Conservation (phyloP, 371 early-diverging fungal genomes). For the Haplosporangium sp. region DNA sequence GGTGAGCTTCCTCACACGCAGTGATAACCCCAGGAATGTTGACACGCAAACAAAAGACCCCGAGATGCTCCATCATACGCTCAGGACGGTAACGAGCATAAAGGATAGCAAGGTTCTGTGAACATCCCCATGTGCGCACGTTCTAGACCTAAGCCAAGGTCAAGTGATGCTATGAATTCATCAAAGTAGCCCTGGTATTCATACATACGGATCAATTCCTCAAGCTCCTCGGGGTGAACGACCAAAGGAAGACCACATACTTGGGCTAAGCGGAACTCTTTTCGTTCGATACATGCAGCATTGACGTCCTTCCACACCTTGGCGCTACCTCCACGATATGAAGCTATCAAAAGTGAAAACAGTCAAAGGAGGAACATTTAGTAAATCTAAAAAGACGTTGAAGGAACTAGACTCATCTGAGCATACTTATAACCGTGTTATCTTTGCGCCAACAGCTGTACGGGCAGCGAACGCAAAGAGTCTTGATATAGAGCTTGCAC, state of each 20-base stretch:
- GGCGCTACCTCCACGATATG: constrained; percentile 97
- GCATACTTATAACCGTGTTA: constrained; percentile 38
- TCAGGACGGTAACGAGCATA: constrained; percentile 96
- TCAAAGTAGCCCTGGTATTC: constrained; percentile 91
- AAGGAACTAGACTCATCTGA: neutral
- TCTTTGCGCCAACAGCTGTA: constrained; percentile 82
- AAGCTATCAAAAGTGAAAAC: constrained; percentile 63
- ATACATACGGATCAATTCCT: constrained; percentile 86
- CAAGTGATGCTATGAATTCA: constrained; percentile 89
- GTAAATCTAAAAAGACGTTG: neutral
- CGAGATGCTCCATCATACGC: constrained; percentile 95
- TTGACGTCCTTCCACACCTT: constrained; percentile 98
- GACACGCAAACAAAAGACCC: constrained; percentile 94
- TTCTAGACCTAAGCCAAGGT: constrained; percentile 94
- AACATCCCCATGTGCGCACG: constrained; percentile 99
- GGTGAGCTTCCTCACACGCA: constrained; percentile 91
- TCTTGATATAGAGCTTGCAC: constrained; percentile 81
- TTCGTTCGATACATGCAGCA: constrained; percentile 91
- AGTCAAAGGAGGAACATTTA: neutral
- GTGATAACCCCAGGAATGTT: constrained; percentile 98
- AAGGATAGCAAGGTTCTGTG: constrained; percentile 94
- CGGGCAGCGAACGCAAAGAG: constrained; percentile 95
- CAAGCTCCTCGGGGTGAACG: constrained; percentile 97
- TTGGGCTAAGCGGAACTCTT: constrained; percentile 96
- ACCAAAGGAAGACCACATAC: constrained; percentile 96